Conservation (phyloP, 1,139 yeast species). For the Candida mesenterica region DNA sequence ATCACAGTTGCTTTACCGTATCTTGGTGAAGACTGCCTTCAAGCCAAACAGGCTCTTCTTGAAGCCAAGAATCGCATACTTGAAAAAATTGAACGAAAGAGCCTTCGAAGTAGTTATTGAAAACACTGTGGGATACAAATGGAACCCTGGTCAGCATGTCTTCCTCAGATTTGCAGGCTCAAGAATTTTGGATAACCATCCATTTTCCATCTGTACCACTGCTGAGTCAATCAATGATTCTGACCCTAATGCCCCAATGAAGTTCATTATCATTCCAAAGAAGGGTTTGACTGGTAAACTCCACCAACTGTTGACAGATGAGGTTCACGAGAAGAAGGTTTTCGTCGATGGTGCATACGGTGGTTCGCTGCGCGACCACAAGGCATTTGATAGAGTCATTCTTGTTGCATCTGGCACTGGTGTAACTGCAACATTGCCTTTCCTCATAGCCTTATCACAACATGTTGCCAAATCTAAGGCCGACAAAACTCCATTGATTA, state of each 20-base stretch:
- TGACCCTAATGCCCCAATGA: constrained; percentile 31
- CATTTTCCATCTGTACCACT: constrained; percentile 54
- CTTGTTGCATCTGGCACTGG: constrained; percentile 55
- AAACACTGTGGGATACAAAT: constrained; percentile 36
- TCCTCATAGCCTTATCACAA: constrained; percentile 29
- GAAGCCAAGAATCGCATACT: constrained; percentile 44
- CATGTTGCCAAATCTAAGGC: constrained; percentile 15
- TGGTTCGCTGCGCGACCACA: constrained; percentile 50
- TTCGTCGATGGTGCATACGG: constrained; percentile 67
- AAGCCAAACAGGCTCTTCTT: constrained; percentile 44
- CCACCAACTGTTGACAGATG: constrained; percentile 23
- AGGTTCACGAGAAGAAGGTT: constrained; percentile 30
- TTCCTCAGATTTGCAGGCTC: constrained; percentile 49
- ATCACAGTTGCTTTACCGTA: constrained; percentile 51
- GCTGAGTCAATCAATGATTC: constrained; percentile 17
- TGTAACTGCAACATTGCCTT: constrained; percentile 53
- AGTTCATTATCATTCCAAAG: constrained; percentile 50
- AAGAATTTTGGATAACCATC: constrained; percentile 55
- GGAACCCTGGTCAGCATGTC: constrained; percentile 65
- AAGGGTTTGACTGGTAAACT: constrained; percentile 47
- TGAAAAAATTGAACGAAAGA: constrained; percentile 29
- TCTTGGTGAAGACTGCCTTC: constrained; percentile 50
- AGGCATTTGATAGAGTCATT: constrained; percentile 48
- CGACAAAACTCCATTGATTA: constrained; percentile 13
- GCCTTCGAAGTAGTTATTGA: constrained; percentile 44